Evolutionary conservation across 2,329 filamentous ascomycete species (phyloP).

Genomic region (Aspergillus pseudonomiae): DNA sequence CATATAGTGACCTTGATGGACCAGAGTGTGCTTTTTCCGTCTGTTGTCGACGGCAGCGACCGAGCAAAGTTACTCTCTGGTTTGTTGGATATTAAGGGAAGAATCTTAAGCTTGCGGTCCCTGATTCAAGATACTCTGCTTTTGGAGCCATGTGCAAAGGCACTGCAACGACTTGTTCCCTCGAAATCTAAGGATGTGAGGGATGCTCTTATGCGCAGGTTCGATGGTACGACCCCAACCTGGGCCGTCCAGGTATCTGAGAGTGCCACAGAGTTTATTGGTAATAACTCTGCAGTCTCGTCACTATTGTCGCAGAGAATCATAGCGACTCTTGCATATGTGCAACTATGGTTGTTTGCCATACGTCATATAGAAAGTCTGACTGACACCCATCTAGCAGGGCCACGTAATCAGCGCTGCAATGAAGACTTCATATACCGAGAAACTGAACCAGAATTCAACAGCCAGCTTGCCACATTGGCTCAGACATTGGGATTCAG

Average conservation of each 20-base stretch:
- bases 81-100: not conserved
- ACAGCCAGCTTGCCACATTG: not conserved
- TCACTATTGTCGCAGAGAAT: not conserved
- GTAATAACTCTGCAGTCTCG: not conserved
- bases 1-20: not conserved
- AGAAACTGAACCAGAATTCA: conserved; percentile 4
- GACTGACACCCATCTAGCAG: not conserved
- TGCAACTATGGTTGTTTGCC: conserved; percentile 9
- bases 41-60: not conserved
- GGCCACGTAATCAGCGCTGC: not conserved
- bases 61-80: not conserved
- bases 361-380: conserved; percentile 7
- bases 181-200: not conserved
- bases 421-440: not conserved
- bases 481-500: not conserved
- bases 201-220: not conserved
- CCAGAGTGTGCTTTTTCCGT: not conserved
- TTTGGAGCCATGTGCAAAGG: conserved; percentile 3
- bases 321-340: not conserved
- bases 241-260: conserved; percentile 2
- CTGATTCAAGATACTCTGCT: conserved; percentile 6
- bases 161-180: conserved; percentile 1
- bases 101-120: conserved; percentile 6
- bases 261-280: not conserved
- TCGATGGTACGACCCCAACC: not conserved